These are phyloP conservation scores for Hibiscus tridactylites DNA, from an alignment of 345 rosid genomes.

Conservation along the genomic window DNA sequence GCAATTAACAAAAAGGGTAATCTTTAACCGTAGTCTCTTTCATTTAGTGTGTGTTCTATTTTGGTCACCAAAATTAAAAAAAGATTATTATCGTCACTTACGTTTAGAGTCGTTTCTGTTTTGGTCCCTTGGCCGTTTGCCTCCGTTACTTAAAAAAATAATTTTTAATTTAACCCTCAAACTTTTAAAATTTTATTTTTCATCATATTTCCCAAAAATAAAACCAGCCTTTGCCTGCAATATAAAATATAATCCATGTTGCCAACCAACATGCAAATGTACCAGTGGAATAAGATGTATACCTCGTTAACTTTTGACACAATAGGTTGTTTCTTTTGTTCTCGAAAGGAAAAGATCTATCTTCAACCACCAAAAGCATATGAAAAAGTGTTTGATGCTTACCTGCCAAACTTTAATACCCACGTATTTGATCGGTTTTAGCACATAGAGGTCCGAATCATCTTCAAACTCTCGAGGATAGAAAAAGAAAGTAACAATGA, in stretches of 20 bases:
- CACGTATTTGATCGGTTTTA: constrained; percentile 72
- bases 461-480: constrained; percentile 81
- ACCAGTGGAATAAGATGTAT: neutral
- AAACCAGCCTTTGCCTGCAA: constrained; percentile 92
- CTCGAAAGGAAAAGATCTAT: neutral
- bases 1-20: too few relatives aligned
- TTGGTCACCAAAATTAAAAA: too few relatives aligned
- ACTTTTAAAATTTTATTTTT: too few relatives aligned
- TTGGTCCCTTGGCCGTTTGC: too few relatives aligned
- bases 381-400: constrained; percentile 7
- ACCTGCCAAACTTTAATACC: constrained; percentile 99
- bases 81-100: too few relatives aligned
- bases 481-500: constrained; percentile 4
- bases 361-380: neutral
- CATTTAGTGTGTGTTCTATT: too few relatives aligned
- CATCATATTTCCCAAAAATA: constrained; percentile 26
- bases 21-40: too few relatives aligned
- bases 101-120: too few relatives aligned
- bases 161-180: too few relatives aligned
- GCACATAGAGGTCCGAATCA: constrained; percentile 87
- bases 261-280: neutral
- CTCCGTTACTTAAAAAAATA: too few relatives aligned
- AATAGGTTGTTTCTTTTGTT: neutral
- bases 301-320: neutral
- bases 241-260: constrained; percentile 8